Conservation (phyloP, 345 rosid species). For the Sonneratia alba region DNA sequence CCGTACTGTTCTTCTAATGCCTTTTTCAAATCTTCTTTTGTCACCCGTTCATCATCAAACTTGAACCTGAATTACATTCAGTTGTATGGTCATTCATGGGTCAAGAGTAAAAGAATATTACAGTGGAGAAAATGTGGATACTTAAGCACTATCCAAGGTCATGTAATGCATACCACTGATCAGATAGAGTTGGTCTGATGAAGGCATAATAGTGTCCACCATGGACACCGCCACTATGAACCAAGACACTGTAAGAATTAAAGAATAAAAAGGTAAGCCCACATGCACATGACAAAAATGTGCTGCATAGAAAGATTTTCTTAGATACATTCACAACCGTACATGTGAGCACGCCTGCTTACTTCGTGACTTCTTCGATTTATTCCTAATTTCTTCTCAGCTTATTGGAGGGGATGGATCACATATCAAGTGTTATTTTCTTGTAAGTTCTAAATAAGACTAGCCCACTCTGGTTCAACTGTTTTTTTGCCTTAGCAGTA, state of each 20-base stretch:
- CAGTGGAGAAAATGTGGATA: not conserved
- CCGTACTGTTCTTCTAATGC: slow-evolving; percentile 98
- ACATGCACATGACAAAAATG: not conserved
- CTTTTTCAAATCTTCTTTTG: slow-evolving; percentile 84
- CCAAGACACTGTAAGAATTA: slow-evolving; percentile 61
- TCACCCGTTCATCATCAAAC: slow-evolving; percentile 98
- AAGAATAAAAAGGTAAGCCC: not conserved
- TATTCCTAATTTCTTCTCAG: not conserved
- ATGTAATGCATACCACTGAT: slow-evolving; percentile 57
- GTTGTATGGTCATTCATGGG: not conserved
- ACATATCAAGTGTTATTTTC: too few species aligned
- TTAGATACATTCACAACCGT: not conserved
- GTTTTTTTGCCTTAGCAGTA: not conserved
- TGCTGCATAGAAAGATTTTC: not conserved
- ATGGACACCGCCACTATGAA: slow-evolving; percentile 97
- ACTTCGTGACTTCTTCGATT: not conserved
- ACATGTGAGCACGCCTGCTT: not conserved
- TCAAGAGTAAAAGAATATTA: too few species aligned
- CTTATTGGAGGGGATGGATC: too few species aligned
- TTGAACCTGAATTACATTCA: slow-evolving; percentile 48
- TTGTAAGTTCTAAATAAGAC: not conserved
- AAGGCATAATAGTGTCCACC: slow-evolving; percentile 99
- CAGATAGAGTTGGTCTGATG: slow-evolving; percentile 86
- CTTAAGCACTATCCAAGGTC: not conserved
- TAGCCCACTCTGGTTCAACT: not conserved